These are phyloP conservation scores for Colletotrichum viniferum DNA, from an alignment of 2,329 filamentous ascomycete genomes.

Conservation along the genomic window DNA sequence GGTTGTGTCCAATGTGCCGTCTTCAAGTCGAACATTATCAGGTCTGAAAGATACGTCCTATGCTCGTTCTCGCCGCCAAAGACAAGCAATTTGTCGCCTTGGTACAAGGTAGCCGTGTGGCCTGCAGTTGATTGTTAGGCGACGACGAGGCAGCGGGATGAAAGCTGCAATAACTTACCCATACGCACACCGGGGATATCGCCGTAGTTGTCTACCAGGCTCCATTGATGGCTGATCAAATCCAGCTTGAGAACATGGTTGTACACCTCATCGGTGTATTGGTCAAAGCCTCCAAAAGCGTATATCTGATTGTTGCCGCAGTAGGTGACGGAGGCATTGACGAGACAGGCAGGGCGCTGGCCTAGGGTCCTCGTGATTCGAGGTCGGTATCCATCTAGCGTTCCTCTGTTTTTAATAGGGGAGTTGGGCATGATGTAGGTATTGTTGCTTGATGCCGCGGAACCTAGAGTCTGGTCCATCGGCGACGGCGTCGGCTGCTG, in stretches of 20 bases:
- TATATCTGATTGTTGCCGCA: slow-evolving; percentile 98
- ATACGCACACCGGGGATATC: slow-evolving; percentile 97
- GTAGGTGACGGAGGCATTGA: slow-evolving; percentile 99
- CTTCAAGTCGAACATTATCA: slow-evolving; percentile 94
- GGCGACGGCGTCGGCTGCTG: slow-evolving; percentile 29
- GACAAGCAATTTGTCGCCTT: slow-evolving; percentile 93
- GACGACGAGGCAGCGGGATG: background rate
- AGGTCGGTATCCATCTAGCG: slow-evolving; percentile 79
- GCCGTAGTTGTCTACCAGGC: slow-evolving; percentile 95
- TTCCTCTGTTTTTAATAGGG: slow-evolving; percentile 69
- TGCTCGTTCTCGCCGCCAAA: slow-evolving; percentile 99
- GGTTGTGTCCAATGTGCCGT: slow-evolving; percentile 96
- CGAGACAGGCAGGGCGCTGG: slow-evolving; percentile 87
- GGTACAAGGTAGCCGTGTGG: slow-evolving; percentile 92
- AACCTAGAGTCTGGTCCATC: slow-evolving; percentile 47
- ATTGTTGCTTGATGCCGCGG: slow-evolving; percentile 66
- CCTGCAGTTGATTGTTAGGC: slow-evolving; percentile 52
- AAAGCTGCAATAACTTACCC: slow-evolving; percentile 62
- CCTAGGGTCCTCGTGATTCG: slow-evolving; percentile 80
- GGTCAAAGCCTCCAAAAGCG: slow-evolving; percentile 97
- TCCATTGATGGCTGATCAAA: slow-evolving; percentile 89
- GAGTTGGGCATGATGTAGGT: slow-evolving; percentile 93
- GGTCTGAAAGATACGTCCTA: slow-evolving; percentile 90
- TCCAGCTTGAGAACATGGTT: slow-evolving; percentile 95
- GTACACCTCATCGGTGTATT: slow-evolving; percentile 98